These are phyloP conservation scores for Mikania micrantha DNA, from an alignment of 129 eudicot species.

Conservation along the genomic window DNA sequence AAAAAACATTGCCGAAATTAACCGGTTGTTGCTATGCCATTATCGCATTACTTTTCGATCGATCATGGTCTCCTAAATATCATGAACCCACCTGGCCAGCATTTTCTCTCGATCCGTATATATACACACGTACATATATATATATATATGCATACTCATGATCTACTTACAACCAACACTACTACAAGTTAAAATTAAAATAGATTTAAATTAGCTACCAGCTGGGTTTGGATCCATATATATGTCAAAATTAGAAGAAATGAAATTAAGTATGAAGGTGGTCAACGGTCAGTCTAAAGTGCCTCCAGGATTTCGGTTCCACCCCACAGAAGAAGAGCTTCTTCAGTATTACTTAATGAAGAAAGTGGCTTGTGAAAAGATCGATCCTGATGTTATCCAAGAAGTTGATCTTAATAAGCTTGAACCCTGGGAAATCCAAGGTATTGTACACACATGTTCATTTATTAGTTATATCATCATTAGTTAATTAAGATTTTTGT, in stretches of 20 bases:
- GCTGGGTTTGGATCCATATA: background rate
- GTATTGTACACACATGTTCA: background rate
- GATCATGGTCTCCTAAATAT: slow-evolving; percentile 11
- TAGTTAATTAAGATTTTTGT: background rate
- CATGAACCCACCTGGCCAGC: too few species aligned
- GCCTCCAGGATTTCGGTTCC: slow-evolving; percentile 59
- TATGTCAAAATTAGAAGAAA: slow-evolving; percentile 13
- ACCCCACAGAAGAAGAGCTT: slow-evolving; percentile 62
- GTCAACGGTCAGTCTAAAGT: slow-evolving; percentile 47
- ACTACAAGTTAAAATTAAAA: too few species aligned
- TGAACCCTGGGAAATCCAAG: slow-evolving; percentile 67
- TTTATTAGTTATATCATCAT: background rate
- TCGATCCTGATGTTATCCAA: too few species aligned
- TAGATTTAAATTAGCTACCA: too few species aligned
- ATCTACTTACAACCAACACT: slow-evolving; percentile 17
- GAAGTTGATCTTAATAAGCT: slow-evolving; percentile 62
- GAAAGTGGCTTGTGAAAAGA: slow-evolving; percentile 43
- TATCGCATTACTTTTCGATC: slow-evolving; percentile 37
- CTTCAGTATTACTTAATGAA: slow-evolving; percentile 45
- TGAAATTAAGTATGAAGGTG: slow-evolving; percentile 35
- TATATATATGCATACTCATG: slow-evolving; percentile 19
- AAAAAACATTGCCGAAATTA: too few species aligned
- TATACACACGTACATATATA: too few species aligned
- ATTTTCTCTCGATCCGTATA: slow-evolving; percentile 19
- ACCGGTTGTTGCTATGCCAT: slow-evolving; percentile 23